Conservation (phyloP, 2,329 filamentous ascomycete genomes). For the Penicillium sp. region DNA sequence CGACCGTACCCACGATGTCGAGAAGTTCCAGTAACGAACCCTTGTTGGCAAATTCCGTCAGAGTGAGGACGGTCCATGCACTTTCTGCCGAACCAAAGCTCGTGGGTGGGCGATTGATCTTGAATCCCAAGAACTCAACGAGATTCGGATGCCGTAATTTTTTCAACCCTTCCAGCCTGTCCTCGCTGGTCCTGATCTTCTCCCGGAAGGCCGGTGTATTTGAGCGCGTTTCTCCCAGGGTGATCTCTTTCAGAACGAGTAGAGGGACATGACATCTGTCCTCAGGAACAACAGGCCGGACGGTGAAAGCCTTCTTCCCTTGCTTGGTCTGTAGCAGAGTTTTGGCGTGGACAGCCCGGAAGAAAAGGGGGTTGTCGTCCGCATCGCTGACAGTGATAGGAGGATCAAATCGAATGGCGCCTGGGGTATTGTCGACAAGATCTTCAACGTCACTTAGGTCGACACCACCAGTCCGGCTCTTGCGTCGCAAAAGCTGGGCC, state of each 20-base stretch:
- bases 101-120: constrained; percentile 54
- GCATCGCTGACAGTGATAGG: constrained; percentile 53
- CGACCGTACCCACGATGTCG: constrained; percentile 68
- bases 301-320: constrained; percentile 60
- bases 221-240: constrained; percentile 52
- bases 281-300: constrained; percentile 59
- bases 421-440: constrained; percentile 29
- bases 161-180: constrained; percentile 68
- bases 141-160: constrained; percentile 70
- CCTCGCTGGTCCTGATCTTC: constrained; percentile 69
- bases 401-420: constrained; percentile 39
- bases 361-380: constrained; percentile 58
- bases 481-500: constrained; percentile 33
- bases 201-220: constrained; percentile 64
- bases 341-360: constrained; percentile 66
- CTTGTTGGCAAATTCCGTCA: constrained; percentile 72
- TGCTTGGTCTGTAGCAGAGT: constrained; percentile 60
- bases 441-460: constrained; percentile 27
- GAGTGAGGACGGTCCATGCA: constrained; percentile 66
- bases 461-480: constrained; percentile 32
- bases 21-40: constrained; percentile 78
- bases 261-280: constrained; percentile 52
- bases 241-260: constrained; percentile 68
- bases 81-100: constrained; percentile 37
- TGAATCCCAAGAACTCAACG: constrained; percentile 74